Percentiles rank a stretch among this genome's conserved stretches.
These are phyloP conservation scores for Allomyces arbusculus DNA, from an alignment of 192 early-diverging fungal species.

Conservation along the genomic window DNA sequence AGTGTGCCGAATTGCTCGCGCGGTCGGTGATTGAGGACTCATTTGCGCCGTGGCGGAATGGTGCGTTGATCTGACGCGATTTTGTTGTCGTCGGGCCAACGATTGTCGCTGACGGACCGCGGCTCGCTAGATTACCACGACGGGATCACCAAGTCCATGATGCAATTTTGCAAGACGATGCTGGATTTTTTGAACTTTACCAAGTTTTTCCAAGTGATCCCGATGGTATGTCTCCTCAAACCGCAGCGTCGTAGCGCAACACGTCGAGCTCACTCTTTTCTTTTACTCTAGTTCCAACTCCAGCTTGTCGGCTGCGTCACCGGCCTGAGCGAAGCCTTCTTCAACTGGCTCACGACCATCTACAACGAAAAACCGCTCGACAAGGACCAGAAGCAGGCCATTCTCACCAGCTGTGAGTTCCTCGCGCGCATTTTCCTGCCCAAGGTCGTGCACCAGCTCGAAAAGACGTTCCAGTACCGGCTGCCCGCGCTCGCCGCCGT, in stretches of 20 bases:
- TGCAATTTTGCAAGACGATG: background rate
- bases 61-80: too few species aligned
- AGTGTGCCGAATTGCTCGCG: background rate
- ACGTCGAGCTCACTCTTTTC: too few species aligned
- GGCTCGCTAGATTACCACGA: background rate
- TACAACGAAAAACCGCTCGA: background rate
- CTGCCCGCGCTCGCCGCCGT: background rate
- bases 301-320: background rate
- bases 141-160: background rate
- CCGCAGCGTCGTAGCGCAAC: too few species aligned
- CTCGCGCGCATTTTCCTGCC: background rate
- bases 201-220: background rate
- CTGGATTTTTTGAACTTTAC: background rate
- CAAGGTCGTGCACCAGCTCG: background rate
- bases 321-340: background rate
- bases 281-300: background rate
- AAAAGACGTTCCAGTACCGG: background rate
- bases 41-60: background rate
- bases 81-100: too few species aligned
- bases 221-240: too few species aligned
- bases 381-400: background rate
- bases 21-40: background rate
- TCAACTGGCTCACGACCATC: background rate
- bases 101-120: too few species aligned
- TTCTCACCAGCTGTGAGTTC: background rate